These are phyloP conservation scores for Alternaria angustiovoidea DNA, from an alignment of 2,329 filamentous ascomycete species.

Conservation along the genomic window DNA sequence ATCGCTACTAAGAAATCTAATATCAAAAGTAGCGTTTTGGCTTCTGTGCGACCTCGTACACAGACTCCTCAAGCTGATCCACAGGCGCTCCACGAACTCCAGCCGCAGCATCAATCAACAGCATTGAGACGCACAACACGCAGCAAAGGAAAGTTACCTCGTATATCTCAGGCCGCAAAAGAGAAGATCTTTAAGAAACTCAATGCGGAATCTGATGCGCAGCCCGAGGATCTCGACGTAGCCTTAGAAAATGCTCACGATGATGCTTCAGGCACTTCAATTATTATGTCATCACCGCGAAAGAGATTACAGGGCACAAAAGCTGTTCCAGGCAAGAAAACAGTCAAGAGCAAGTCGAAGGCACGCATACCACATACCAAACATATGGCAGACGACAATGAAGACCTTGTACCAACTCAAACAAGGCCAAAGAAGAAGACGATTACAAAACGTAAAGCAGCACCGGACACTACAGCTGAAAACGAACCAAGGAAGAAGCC, in stretches of 20 bases:
- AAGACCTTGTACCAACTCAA: constrained; percentile 17
- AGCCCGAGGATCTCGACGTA: constrained; percentile 2
- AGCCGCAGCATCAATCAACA: background rate
- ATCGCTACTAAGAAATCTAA: background rate
- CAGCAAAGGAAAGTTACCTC: constrained; percentile 27
- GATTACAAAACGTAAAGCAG: constrained; percentile 21
- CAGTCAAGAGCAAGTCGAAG: background rate
- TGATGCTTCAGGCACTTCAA: background rate
- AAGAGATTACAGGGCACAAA: constrained; percentile 6
- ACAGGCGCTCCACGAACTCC: background rate
- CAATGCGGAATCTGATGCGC: constrained; percentile 6
- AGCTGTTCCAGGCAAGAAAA: background rate
- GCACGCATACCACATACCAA: constrained; percentile 5
- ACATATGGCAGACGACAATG: constrained; percentile 19
- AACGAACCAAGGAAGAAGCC: constrained; percentile 2
- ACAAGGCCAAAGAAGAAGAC: constrained; percentile 7
- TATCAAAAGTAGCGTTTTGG: background rate
- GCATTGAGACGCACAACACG: constrained; percentile 1
- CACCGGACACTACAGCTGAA: background rate
- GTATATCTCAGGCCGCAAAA: constrained; percentile 24
- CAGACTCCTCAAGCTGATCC: background rate
- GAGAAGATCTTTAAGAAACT: constrained; percentile 15
- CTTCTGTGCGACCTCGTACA: background rate
- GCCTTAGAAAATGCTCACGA: background rate
- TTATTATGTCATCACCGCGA: background rate